Conservation (phyloP, 2,329 filamentous ascomycete species). For the Arthrobotrys entomopaga region DNA sequence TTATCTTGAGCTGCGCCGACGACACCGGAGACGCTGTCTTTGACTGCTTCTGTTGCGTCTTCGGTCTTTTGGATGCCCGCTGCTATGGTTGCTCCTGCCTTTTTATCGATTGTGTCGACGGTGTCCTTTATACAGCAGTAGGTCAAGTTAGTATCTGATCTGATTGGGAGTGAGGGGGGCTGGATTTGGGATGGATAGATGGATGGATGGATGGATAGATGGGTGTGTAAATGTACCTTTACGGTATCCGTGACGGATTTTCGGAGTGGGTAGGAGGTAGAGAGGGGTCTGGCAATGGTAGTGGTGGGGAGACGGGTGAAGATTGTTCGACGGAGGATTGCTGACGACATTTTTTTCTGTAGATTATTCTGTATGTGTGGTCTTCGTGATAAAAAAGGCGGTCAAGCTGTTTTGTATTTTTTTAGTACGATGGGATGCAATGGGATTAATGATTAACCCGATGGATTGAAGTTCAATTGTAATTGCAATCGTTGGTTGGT, state of each 20-base stretch:
- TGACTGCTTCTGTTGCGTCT: slow-evolving; percentile 34
- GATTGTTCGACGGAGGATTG: slow-evolving; percentile 43
- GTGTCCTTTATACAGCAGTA: slow-evolving; percentile 23
- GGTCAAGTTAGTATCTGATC: background rate
- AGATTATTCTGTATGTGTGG: too few relatives aligned
- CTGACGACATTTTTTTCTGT: slow-evolving; percentile 36
- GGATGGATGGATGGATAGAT: background rate
- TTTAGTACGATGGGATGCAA: background rate
- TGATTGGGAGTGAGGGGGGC: too few relatives aligned
- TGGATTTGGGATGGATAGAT: too few relatives aligned
- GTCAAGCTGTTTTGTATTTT: too few relatives aligned
- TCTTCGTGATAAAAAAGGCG: too few relatives aligned
- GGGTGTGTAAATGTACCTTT: slow-evolving; percentile 18
- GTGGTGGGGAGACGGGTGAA: slow-evolving; percentile 31
- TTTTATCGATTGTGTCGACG: slow-evolving; percentile 34
- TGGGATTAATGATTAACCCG: background rate
- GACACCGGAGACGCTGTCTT: slow-evolving; percentile 28
- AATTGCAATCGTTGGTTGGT: background rate
- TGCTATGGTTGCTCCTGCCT: slow-evolving; percentile 36
- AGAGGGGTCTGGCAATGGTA: slow-evolving; percentile 42
- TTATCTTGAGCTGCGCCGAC: slow-evolving; percentile 28
- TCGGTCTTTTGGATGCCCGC: slow-evolving; percentile 43
- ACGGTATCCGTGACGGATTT: slow-evolving; percentile 41
- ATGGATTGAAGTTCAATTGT: background rate
- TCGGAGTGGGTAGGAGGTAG: slow-evolving; percentile 26